These are phyloP conservation scores for Fusarium sp. DNA, from an alignment of 2,329 filamentous ascomycete genomes.

Conservation along the genomic window DNA sequence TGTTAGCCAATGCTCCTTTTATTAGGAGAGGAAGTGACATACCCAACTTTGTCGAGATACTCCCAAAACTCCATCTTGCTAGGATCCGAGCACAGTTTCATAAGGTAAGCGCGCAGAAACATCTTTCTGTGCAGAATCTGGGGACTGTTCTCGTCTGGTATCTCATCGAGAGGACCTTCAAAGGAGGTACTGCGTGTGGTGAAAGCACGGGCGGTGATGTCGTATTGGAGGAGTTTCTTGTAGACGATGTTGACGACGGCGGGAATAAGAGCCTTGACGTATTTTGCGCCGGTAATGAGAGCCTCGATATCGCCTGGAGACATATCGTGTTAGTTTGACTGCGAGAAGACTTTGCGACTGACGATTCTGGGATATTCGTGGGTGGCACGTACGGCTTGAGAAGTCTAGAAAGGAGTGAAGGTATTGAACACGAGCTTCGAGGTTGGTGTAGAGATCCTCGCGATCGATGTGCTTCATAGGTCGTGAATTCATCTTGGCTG, in stretches of 20 bases:
- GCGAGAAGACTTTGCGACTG: background rate
- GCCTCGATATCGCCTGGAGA: conserved; percentile 75
- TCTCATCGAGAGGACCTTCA: conserved; percentile 73
- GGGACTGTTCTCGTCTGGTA: conserved; percentile 74
- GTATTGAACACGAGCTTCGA: conserved; percentile 76
- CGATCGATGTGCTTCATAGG: conserved; percentile 72
- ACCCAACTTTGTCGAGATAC: conserved; percentile 86
- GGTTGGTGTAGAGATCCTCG: conserved; percentile 75
- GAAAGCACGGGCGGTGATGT: conserved; percentile 84
- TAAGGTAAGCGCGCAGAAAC: conserved; percentile 80
- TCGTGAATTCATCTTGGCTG: conserved; percentile 47
- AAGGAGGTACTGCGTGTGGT: conserved; percentile 71
- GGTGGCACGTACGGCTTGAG: conserved; percentile 66
- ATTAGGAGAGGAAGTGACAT: conserved; percentile 46
- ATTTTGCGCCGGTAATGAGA: conserved; percentile 75
- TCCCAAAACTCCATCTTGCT: conserved; percentile 83
- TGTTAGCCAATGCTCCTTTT: background rate
- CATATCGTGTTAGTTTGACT: conserved; percentile 13
- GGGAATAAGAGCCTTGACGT: conserved; percentile 84
- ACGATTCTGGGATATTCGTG: background rate
- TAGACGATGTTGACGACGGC: conserved; percentile 88
- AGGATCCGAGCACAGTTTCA: conserved; percentile 79
- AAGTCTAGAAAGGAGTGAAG: conserved; percentile 83
- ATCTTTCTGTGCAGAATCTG: conserved; percentile 83
- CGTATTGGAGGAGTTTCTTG: conserved; percentile 81